Evolutionary conservation across 495 filamentous ascomycete species (phyloP).

Genomic region (Aspergillus cavernicola): DNA sequence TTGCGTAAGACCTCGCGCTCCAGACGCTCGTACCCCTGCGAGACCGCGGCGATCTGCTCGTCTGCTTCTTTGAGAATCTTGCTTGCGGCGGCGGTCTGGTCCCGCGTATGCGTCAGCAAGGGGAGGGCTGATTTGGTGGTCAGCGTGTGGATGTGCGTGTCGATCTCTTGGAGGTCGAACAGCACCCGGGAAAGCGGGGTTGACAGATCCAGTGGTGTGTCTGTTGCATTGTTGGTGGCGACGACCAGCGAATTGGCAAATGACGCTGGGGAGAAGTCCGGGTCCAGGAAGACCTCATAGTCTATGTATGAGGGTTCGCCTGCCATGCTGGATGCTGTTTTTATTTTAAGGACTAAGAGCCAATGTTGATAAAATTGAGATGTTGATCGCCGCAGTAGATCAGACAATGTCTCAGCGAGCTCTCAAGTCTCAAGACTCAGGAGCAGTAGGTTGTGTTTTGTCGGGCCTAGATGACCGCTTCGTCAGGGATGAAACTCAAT

Average conservation of each 20-base stretch:
- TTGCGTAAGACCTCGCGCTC: constrained; percentile 78
- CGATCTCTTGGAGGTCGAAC: constrained; percentile 96
- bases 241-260: constrained; percentile 90
- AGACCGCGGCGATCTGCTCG: constrained; percentile 70
- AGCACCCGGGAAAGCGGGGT: constrained; percentile 91
- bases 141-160: constrained; percentile 88
- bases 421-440: not conserved
- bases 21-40: constrained; percentile 77
- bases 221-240: constrained; percentile 85
- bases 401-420: not conserved
- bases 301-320: constrained; percentile 82
- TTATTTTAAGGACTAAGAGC: not conserved
- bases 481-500: constrained; percentile 7
- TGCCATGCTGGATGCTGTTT: constrained; percentile 28
- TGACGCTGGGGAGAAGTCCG: constrained; percentile 68
- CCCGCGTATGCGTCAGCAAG: constrained; percentile 72
- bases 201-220: constrained; percentile 85
- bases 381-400: constrained; percentile 10
- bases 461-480: not conserved
- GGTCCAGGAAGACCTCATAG: constrained; percentile 87
- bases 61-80: constrained; percentile 69
- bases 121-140: constrained; percentile 82
- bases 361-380: not conserved
- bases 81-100: constrained; percentile 63
- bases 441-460: not conserved